Evolutionary conservation across 345 rosid genomes (phyloP).

Genomic region (Lepidium sativum): DNA sequence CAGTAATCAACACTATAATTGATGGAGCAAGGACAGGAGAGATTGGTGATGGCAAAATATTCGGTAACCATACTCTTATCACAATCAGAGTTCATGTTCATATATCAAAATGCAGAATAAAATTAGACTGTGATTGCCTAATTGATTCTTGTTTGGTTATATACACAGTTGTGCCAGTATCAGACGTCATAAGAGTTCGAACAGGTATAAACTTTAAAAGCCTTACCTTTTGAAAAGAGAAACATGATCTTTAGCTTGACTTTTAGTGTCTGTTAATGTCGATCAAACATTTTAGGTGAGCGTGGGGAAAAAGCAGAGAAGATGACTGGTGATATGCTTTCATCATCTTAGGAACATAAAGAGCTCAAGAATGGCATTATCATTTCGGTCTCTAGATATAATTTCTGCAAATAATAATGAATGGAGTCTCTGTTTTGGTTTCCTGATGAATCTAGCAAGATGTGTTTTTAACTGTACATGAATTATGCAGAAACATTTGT

Average conservation of each 20-base stretch:
- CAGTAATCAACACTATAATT: constrained; percentile 53
- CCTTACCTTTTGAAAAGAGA: background rate
- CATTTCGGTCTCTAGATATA: no score
- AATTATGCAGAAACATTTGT: constrained; percentile 18
- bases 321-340: constrained; percentile 68
- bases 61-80: constrained; percentile 33
- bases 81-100: background rate
- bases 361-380: background rate
- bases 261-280: background rate
- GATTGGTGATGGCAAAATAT: constrained; percentile 88
- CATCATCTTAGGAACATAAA: constrained; percentile 10
- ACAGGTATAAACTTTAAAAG: constrained; percentile 40
- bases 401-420: constrained; percentile 12
- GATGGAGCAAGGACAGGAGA: constrained; percentile 78
- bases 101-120: background rate
- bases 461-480: constrained; percentile 26
- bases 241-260: background rate
- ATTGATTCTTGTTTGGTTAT: constrained; percentile 16
- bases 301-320: constrained; percentile 76
- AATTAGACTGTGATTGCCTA: constrained; percentile 15
- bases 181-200: constrained; percentile 70
- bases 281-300: no score
- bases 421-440: constrained; percentile 13
- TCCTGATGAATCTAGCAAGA: constrained; percentile 6
- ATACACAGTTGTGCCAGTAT: constrained; percentile 59